These are phyloP conservation scores for Asparagopsis taxiformis DNA, from an alignment of 31 red algal genomes.

Conservation along the genomic window DNA sequence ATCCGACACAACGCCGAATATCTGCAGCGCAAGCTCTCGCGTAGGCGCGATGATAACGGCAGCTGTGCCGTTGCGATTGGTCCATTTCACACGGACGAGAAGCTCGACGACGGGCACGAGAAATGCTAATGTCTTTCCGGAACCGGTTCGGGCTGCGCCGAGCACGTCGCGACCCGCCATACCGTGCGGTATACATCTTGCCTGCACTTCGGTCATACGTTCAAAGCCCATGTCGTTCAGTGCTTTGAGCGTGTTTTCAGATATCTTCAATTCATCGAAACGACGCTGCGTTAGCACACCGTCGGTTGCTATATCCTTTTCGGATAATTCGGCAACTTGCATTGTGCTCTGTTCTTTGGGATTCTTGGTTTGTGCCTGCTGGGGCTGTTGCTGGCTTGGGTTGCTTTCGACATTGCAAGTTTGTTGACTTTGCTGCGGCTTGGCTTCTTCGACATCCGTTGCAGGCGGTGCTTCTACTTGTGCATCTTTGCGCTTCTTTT, in stretches of 20 bases:
- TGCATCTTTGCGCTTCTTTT: constrained; percentile 15
- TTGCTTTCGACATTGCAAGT: neutral
- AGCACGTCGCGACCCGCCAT: constrained; percentile 96
- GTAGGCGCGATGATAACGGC: constrained; percentile 98
- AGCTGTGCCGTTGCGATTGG: constrained; percentile 85
- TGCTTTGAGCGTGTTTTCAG: constrained; percentile 64
- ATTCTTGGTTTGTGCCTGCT: neutral
- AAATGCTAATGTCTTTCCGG: constrained; percentile 99
- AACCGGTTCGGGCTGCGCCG: constrained; percentile 94
- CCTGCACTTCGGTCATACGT: constrained; percentile 97
- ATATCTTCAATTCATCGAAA: constrained; percentile 86
- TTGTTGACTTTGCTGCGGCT: neutral
- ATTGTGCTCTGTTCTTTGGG: constrained; percentile 15
- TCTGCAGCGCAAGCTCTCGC: constrained; percentile 97
- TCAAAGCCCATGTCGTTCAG: constrained; percentile 93
- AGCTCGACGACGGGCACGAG: constrained; percentile 96
- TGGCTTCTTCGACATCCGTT: neutral
- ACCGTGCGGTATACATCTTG: constrained; percentile 90
- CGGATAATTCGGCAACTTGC: constrained; percentile 47
- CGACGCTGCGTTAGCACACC: constrained; percentile 82
- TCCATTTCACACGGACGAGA: constrained; percentile 95
- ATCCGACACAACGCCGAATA: constrained; percentile 88
- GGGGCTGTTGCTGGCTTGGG: neutral
- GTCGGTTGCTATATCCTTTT: constrained; percentile 52
- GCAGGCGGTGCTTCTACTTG: neutral